Evolutionary conservation across 345 rosid genomes (phyloP).

Genomic region (Populus simonii): DNA sequence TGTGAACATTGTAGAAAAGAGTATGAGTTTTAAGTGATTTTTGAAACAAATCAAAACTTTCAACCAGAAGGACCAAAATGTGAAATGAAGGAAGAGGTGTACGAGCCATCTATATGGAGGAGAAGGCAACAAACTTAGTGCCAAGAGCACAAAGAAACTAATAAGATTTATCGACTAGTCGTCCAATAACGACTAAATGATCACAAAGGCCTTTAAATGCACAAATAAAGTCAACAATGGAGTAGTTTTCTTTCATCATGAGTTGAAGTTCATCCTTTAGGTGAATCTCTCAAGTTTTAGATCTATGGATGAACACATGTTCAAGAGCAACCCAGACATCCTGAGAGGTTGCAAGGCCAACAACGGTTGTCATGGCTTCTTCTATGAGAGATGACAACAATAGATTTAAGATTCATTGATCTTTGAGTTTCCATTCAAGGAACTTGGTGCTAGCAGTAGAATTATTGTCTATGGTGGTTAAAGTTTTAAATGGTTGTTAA

Average conservation of each 20-base stretch:
- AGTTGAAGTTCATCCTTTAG: background rate
- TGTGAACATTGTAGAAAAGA: background rate
- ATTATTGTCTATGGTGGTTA: rapidly evolving
- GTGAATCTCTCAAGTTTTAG: background rate
- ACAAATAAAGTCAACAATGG: background rate
- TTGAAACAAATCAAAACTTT: slow-evolving; percentile 2
- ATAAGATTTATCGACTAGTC: background rate
- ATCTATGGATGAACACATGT: background rate
- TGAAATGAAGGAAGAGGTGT: background rate
- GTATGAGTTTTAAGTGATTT: background rate
- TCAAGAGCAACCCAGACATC: background rate
- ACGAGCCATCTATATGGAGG: background rate
- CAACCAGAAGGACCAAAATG: background rate
- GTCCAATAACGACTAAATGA: background rate
- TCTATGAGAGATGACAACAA: background rate
- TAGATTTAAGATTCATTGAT: background rate
- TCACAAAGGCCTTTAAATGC: background rate
- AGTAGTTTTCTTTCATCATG: background rate
- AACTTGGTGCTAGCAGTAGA: background rate
- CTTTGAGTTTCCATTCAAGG: background rate
- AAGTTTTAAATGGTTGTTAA: too few relatives aligned
- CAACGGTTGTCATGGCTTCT: background rate
- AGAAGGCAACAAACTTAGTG: background rate
- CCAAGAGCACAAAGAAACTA: background rate
- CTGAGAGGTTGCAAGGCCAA: background rate